A percentile compares a stretch with the other conserved stretches of the same genome.
These are phyloP conservation scores for Coemansia sp. DNA, from an alignment of 192 early-diverging fungal species.

Conservation along the genomic window DNA sequence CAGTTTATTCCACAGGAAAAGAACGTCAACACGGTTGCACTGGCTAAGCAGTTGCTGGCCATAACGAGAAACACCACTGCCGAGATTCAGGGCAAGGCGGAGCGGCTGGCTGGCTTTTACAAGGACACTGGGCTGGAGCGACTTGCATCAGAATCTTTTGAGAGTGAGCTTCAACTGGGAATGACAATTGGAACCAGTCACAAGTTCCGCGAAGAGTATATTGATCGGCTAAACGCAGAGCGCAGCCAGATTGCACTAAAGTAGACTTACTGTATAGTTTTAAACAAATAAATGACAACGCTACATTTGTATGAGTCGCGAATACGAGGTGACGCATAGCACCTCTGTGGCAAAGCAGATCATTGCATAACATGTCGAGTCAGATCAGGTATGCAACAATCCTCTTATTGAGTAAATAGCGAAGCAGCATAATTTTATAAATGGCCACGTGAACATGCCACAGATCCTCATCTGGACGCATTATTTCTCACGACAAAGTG, in stretches of 20 bases:
- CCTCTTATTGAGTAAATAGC: no score
- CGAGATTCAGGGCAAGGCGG: conserved; percentile 25
- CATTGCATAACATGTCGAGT: no score
- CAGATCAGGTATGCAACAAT: no score
- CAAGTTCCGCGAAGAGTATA: conserved; percentile 32
- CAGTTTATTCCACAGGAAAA: conserved; percentile 45
- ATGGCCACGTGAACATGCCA: conserved; percentile 1
- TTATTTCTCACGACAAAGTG: not conserved
- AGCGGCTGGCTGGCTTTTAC: conserved; percentile 28
- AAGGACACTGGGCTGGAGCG: conserved; percentile 22
- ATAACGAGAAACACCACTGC: conserved; percentile 16
- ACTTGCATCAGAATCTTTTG: conserved; percentile 26
- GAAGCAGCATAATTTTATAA: not conserved
- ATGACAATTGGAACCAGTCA: conserved; percentile 35
- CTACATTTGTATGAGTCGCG: no score
- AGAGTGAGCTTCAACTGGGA: conserved; percentile 36
- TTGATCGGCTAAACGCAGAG: conserved; percentile 27
- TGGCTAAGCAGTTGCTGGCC: conserved; percentile 32
- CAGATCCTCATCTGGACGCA: not conserved
- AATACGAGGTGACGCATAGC: no score
- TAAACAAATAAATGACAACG: not conserved
- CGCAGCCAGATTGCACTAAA: conserved; percentile 6
- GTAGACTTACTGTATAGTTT: not conserved
- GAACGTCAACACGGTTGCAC: conserved; percentile 29
- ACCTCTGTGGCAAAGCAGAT: no score